Evolutionary conservation across 2,329 filamentous ascomycete species (phyloP), one percentile per base, ranked within the genome.

Genomic region (Fusarium graminum): DNA sequence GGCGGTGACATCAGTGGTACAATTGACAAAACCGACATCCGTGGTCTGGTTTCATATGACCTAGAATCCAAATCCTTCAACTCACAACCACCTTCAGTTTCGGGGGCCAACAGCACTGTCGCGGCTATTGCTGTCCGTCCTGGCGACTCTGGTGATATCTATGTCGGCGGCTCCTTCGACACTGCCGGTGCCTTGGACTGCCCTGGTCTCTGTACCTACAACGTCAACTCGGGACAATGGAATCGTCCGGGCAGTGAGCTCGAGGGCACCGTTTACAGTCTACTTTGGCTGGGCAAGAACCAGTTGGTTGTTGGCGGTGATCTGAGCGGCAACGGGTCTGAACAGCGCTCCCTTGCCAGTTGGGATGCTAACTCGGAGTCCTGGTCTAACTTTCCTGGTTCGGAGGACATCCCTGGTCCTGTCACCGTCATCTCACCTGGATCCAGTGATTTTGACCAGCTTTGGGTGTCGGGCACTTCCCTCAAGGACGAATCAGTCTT

Each of bases 81-180:
- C 55, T 84, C 83, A 3, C 93, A 97, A 72, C 92, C 94, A 2
- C 89, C 93, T 28, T 85, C 90, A 3, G 82, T 98, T 4, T 84
- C 84, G 12, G 94, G 94, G 14, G 81, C 83, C 7, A 85, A 88
- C 63, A 88, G 89, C 26, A 86, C 88, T 4, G 93, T 98, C 40
- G 90, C 92, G 58, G 83, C 91, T 28, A 93, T 99, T 69, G 86
- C 88, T 12, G 83, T 89, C 10, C 90, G 90, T 54, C 91, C 92
- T 1, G 59, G 52, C 14, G 86, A 85, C 53, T 88, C 88, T 17
- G 83, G 85, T 2, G 88, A 95, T 49, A 83, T 99, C 13, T 99
- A 91, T 74, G 91, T 99, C 30, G 94, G 91, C 36, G 95, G 95
- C 30, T 88, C 86, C 11, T 99, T 98, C 74, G 82, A 87, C n/a